Conservation (phyloP, 495 filamentous ascomycete species). For the Collariella sp. region DNA sequence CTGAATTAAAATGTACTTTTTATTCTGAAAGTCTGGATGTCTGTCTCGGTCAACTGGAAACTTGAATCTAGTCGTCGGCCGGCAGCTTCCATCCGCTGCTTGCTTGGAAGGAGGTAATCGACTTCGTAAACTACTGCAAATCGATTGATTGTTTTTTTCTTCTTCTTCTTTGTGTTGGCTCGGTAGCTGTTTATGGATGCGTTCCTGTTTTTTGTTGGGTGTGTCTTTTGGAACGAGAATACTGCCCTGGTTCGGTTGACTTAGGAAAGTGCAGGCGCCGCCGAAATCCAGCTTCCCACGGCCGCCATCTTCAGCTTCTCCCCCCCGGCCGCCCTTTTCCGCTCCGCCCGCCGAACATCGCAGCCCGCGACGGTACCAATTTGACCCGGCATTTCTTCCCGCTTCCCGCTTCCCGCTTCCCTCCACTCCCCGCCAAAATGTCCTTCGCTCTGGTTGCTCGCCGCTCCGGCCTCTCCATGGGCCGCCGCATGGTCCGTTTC, state of each 20-base stretch:
- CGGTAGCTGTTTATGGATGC: too few species aligned
- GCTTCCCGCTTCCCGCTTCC: not conserved
- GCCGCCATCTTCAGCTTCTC: slow-evolving; percentile 7
- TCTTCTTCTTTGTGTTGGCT: too few species aligned
- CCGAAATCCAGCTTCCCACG: slow-evolving; percentile 7
- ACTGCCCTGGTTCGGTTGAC: not conserved
- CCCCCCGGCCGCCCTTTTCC: not conserved
- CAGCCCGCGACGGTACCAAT: not conserved
- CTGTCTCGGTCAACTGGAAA: too few species aligned
- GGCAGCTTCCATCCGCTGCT: too few species aligned
- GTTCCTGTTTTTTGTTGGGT: not conserved
- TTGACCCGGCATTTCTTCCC: too few species aligned
- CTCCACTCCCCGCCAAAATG: slow-evolving; percentile 13
- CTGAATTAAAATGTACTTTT: not conserved
- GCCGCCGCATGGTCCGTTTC: slow-evolving; percentile 41
- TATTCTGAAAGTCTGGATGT: too few species aligned
- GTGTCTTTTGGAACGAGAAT: not conserved
- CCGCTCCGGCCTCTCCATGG: slow-evolving; percentile 30
- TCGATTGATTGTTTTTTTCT: too few species aligned
- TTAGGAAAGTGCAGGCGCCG: too few species aligned
- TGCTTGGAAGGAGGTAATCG: too few species aligned
- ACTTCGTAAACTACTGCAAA: too few species aligned
- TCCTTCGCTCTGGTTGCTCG: slow-evolving; percentile 27
- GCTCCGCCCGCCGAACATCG: slow-evolving; percentile 5
- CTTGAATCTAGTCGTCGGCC: too few species aligned